These are phyloP conservation scores for Yamadazyma kitorensis DNA, from an alignment of 805 yeast species.

Conservation along the genomic window DNA sequence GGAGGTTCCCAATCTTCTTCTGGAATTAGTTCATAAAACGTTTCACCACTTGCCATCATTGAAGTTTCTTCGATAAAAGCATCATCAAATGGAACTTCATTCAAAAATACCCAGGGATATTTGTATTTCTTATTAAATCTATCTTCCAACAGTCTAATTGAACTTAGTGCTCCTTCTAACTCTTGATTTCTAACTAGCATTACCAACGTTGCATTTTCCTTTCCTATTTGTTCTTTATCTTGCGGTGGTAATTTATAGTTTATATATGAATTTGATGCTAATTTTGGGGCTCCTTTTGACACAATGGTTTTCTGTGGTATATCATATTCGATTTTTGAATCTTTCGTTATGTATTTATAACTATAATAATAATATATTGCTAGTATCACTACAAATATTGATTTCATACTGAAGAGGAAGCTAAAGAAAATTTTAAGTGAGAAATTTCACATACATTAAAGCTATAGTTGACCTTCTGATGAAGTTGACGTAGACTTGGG, in stretches of 20 bases:
- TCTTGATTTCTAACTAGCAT: conserved; percentile 88
- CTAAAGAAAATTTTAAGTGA: too few relatives aligned
- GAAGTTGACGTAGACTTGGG: background rate
- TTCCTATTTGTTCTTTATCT: conserved; percentile 41
- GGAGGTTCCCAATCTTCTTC: conserved; percentile 41
- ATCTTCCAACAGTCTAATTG: conserved; percentile 44
- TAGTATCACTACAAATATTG: conserved; percentile 8
- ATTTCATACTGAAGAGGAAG: too few relatives aligned
- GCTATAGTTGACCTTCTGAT: too few relatives aligned
- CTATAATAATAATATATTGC: conserved; percentile 11
- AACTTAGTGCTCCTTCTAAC: conserved; percentile 60
- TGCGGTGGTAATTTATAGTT: conserved; percentile 18
- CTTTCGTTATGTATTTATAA: background rate
- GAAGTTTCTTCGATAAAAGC: conserved; percentile 42
- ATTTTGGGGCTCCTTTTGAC: conserved; percentile 17
- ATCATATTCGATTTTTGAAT: background rate
- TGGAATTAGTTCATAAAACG: conserved; percentile 41
- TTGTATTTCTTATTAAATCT: conserved; percentile 37
- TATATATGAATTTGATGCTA: conserved; percentile 29
- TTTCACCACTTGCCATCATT: conserved; percentile 43
- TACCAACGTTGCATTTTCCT: conserved; percentile 79
- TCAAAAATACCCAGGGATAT: conserved; percentile 46
- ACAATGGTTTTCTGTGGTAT: background rate
- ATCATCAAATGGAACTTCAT: conserved; percentile 40
- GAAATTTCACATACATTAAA: too few relatives aligned